Evolutionary conservation across 352 stramenopile genomes (phyloP), one percentile per base, ranked within the genome.

Genomic region (Pythium graminicola): DNA sequence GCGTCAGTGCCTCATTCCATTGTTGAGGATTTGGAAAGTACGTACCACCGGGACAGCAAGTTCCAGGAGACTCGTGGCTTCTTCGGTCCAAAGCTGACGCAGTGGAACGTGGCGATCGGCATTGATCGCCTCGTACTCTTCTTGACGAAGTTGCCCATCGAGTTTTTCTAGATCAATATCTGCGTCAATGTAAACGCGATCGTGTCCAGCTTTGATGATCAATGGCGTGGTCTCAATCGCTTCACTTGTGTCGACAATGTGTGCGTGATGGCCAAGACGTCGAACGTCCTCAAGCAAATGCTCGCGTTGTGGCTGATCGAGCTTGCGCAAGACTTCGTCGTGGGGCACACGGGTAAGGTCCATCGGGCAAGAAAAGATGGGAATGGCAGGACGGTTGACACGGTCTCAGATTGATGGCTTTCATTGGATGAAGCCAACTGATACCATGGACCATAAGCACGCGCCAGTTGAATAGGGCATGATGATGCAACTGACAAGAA

Each of bases 241-340:
- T 13, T 14, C 9, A 2, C 4, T 6, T 6, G 4, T 14, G 1
- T 41, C 31, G 3, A 41, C 26, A 42, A 59, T 19, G 28, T 20
- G 41, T 2, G 49, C 50, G 35, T 49, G 38, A 24, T 54, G 57
- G 14, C 31, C 57, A 13, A 65, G 20, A 6, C n/a, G 6, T 10
- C 19, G 1, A 16, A 59, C 42, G 8, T 54, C 42, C 27, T 54
- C 17, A 2, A 31, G 31, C 14, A 70, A 13, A 20, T 80, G 60
- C 38, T 67, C 49, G 38, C 70, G 67, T 47, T 69, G 71, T 24
- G 62, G 60, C 24, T 69, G 69, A 19, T 82, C 71, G 38, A 82
- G 58, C 40, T 72, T 49, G 44, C 70, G 73, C 19, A 82, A 59
- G 28, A 80, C 40, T 51, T 76, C 69, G 49, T 85, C 73, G 57